A percentile compares a stretch with the other conserved stretches of the same genome.
These are phyloP conservation scores for Acacia confusa DNA, from an alignment of 306 rosid species.

Conservation along the genomic window DNA sequence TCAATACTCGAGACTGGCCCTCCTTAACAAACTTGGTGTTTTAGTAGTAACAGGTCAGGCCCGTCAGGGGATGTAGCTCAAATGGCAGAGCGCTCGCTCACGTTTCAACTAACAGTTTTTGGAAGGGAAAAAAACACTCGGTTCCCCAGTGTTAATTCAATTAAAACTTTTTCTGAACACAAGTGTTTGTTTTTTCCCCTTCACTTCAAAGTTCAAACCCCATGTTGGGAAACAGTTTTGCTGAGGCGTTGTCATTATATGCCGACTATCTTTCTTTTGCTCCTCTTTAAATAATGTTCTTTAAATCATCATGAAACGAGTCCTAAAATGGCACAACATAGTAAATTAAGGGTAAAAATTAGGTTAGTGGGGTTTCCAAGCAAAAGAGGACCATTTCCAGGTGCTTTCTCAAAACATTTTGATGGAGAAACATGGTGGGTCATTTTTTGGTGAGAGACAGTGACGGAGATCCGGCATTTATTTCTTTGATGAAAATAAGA, in stretches of 20 bases:
- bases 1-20: not conserved
- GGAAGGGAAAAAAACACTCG: too few species aligned
- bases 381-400: not conserved
- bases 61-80: slow-evolving; percentile 85
- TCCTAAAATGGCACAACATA: not conserved
- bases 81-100: slow-evolving; percentile 76
- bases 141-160: too few species aligned
- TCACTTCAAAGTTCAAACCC: too few species aligned
- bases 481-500: not conserved
- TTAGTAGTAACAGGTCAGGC: too few species aligned
- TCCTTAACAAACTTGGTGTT: too few species aligned
- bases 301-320: not conserved
- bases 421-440: not conserved
- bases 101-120: too few species aligned
- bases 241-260: not conserved
- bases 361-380: not conserved
- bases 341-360: not conserved
- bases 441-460: not conserved
- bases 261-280: not conserved
- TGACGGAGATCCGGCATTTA: not conserved
- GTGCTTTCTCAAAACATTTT: not conserved
- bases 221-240: not conserved
- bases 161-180: too few species aligned
- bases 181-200: too few species aligned
- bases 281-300: not conserved